Base-by-base conservation (phyloP, 2,329 filamentous ascomycete species). In the Simplicillium aogashimaense region DNA sequence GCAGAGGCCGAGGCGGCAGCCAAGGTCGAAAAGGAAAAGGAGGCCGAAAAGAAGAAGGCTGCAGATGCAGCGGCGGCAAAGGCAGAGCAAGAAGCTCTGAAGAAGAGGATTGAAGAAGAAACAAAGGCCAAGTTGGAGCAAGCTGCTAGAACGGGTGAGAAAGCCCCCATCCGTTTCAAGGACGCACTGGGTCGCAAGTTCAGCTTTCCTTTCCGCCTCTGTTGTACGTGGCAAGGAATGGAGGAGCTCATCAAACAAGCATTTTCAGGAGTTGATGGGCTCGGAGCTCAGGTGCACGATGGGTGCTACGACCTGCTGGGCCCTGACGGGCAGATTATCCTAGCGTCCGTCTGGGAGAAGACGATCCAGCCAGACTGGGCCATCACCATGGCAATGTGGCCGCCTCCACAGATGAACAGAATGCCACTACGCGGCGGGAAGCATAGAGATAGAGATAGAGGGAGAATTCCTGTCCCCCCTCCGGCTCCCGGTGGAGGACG, bases 121-220 rank as follows among this genome's bases (percentile, higher is more conserved):
- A 65, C 72, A n/a, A 71, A 67, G 47, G 67, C 69, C 36, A 67
- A 63, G 47, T 49, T 69, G 15, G 51, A 70, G 30, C 66, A 68
- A 30, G 69, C 70, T 39, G 62, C 64, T 14, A 68, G 69, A 52
- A 69, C 69, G 51, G 59, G 63, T 8, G 59, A 66, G 31, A 84
- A 86, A 58, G 70, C 79, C 34, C 86, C 85, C 3, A 86, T 95
- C 58, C 82, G 81, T 50, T 94, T 94, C 66, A 94, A 94, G 62
- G 89, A 95, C 57, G 88, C 88, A 1, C 79, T 95, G 13, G 86
- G 86, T 28, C 76, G 89, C 49, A 95, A 94, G 60, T 95, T 94
- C 59, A 92, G 79, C 61, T 95, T 95, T 54, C 89, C 89, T 2
- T 95, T 82, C 63, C 78, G 89, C 47, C 60, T 94, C 25, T 95